Base-by-base conservation (phyloP, 371 early-diverging fungal species). In the Syncephalastrum contaminatum region DNA sequence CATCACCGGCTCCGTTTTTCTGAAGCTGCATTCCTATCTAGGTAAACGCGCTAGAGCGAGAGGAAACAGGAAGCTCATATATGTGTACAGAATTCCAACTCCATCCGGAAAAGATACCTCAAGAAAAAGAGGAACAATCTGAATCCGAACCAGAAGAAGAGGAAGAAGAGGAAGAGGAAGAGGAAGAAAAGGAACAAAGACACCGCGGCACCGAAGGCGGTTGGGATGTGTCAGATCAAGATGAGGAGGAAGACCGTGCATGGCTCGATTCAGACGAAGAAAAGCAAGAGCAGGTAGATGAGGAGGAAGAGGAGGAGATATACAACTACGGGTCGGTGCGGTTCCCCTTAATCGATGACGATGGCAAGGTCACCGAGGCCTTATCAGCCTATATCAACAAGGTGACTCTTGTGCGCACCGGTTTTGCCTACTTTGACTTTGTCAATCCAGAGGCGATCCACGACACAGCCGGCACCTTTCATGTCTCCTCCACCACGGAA, bases 1-100 rank as follows among this genome's bases (percentile, higher is more conserved):
- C 51, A 76, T 87, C 54, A 95, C 96, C 6, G 96, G 96, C 5
- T 41, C 57, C 7, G 73, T 66, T 0, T 74, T 72, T 25, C 53
- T 77, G 42, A 70, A 64, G 18, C 48, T 77, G 20, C 47, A 59
- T 8, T 63, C 66, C 7, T 67, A 66, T 47, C 21, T 77, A 6
- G 64, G 69, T 69, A 64, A 47, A 51, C 45, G 3, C 51, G 13
- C 25, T 18, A 24, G 18, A 5, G 5, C 25, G 3, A 15, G 14
- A n/a, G n/a, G 48, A 48, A 55, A 47, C 30, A 39, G 19, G 39
- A 55, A 41, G 48, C 43, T 18, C 40, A 50, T 30, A 43, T 43
- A 40, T 24, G 21, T 18, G 24, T 14, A 27, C 44, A 24, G 41
- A 18, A 41, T 30, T 27, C 3, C 47, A 45, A 15, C 30, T 13